Base-by-base conservation (phyloP, 106 monocot genomes). In the Allium cepa region DNA sequence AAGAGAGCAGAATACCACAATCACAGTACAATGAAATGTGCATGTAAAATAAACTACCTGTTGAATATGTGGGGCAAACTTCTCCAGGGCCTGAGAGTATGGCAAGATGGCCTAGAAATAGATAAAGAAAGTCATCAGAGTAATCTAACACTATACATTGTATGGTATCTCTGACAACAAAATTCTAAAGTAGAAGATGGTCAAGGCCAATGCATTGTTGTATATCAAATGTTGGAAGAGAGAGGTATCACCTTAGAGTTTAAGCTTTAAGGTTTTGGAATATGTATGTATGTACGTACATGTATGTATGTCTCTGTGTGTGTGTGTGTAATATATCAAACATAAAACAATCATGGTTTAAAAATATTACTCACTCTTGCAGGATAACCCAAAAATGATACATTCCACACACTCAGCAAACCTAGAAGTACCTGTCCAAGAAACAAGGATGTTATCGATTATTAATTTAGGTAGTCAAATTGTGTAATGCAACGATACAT, bases 31-130 rank as follows among this genome's bases (percentile, higher is more conserved):
- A 3, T 4, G 53, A 7, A 67, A 50, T 22, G 13, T 52, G 15
- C 36, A 60, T 60, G 66, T 8, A 46, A 71, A 69, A 13, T 47
- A 17, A 71, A 66, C 27, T 78, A 92, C 96, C 84, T 97, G 96
- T 64, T 97, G 96, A 48, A 97, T 92, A 84, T 97, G 96, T 64
- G 96, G 96, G 9, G 96, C 92, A 76, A 97, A 81, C 73, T 97
- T 97, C 74, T 97, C 96, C 3, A 97, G 79, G 59, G 96, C 91
- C 67, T 97, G 96, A 66, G 86, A 73, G 58, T 97, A 97, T 11
- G 96, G 96, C 56, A 97, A 63, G 77, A 97, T 92, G 55, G 96
- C 96, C 96, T 97, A 75, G 2, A 78, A n/a, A 72, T 14, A 71
- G 50, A 26, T 4, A 18, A 8, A 61, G 13, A 13, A 22, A 36